Percentiles rank a stretch among this genome's conserved stretches.
These are phyloP conservation scores for Apiospora arundinis DNA, from an alignment of 2,329 filamentous ascomycete species.

Conservation along the genomic window DNA sequence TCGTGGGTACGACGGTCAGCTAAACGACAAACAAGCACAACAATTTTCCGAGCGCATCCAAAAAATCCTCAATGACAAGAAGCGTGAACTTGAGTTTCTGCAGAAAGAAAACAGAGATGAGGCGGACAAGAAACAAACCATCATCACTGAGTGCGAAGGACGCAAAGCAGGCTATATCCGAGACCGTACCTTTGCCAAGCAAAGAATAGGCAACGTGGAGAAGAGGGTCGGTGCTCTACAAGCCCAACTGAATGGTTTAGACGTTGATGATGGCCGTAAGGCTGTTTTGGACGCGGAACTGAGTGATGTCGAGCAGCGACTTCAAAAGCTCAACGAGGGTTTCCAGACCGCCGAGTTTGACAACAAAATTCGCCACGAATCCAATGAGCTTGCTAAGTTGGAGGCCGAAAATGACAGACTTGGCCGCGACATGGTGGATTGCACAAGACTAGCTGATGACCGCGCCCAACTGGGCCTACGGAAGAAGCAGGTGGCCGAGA, in stretches of 20 bases:
- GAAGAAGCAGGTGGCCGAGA: conserved; percentile 79
- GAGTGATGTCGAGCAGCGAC: conserved; percentile 68
- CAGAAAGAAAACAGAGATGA: conserved; percentile 78
- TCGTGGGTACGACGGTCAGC: conserved; percentile 80
- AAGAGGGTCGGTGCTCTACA: conserved; percentile 72
- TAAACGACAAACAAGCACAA: conserved; percentile 75
- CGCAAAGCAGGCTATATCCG: conserved; percentile 75
- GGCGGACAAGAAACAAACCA: conserved; percentile 72
- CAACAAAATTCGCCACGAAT: conserved; percentile 69
- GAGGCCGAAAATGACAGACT: conserved; percentile 77
- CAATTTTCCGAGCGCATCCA: conserved; percentile 81
- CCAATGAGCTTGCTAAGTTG: conserved; percentile 68
- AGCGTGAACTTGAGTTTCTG: conserved; percentile 75
- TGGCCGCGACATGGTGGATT: conserved; percentile 81
- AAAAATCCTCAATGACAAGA: conserved; percentile 79
- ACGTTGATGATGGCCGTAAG: conserved; percentile 85
- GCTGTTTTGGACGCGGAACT: conserved; percentile 77
- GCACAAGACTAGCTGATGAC: conserved; percentile 80
- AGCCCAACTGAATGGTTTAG: conserved; percentile 71
- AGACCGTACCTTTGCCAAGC: conserved; percentile 74
- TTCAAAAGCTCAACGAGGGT: conserved; percentile 68
- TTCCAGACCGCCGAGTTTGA: conserved; percentile 73
- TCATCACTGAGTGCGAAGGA: conserved; percentile 76
- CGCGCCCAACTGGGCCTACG: conserved; percentile 83
- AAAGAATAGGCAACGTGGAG: conserved; percentile 77